Evolutionary conservation across 1,139 yeast species (phyloP), one percentile per base, ranked within the genome.

Genomic region (Wickerhamomyces sp.): DNA sequence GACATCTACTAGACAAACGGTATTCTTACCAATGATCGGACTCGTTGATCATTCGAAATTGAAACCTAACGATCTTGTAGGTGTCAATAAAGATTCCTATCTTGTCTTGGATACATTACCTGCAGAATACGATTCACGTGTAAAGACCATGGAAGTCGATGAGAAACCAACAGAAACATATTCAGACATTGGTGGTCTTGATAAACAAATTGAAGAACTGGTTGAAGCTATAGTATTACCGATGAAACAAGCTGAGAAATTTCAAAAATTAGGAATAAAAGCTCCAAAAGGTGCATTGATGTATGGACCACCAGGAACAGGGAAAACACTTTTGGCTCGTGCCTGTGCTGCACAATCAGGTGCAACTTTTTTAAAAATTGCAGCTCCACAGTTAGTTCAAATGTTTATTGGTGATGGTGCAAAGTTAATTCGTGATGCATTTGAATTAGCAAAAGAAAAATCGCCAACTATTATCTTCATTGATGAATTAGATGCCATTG

Each of bases 281-380:
- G 94, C 98, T 6, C 98, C 98, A 41, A 91, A 91, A 62, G 98
- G 98, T 51, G 98, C 97, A 0, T 70, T 91, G 41, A 91, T 91
- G 98, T 91, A 91, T 59, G 99, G 99, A 9, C 98, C 99, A 14
- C 99, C 99, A 33, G 99, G 99, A 56, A 91, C 99, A 2, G 99
- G 99, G 61, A 91, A 91, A 64, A 91, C 98, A 1, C 70, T 91
- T 45, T 71, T 91, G 48, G 99, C 99, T 6, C 77, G 98, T 59
- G 98, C 98, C 2, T 91, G 98, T 75, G 99, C 99, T 12, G 98
- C 98, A 6, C 97, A 91, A 61, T 85, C 96, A 0, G 94, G 93
- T 42, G 98, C 98, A n/a, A 91, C 98, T 0, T 91, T 91, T 59
- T 70, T 91, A 56, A 91, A 91, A 57, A 71, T 93, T 45, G 97